phyloP scores from a whole-genome alignment of 495 filamentous ascomycete genomes.

The Neurospora tetrasperma region DNA sequence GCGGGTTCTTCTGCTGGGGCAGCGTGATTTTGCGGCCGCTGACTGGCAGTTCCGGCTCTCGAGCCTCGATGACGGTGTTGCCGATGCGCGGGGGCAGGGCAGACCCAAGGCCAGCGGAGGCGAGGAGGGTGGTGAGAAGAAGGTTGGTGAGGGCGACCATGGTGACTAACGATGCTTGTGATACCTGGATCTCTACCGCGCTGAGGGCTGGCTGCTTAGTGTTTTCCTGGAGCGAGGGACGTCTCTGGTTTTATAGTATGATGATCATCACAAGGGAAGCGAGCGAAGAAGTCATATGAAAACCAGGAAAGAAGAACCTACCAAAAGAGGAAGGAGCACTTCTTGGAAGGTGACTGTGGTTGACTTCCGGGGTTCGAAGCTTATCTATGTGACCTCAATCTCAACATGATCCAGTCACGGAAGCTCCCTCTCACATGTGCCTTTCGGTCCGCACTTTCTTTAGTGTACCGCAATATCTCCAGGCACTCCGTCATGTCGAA shows the following conservation, averaged over 20 bases:
- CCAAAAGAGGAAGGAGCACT: not conserved
- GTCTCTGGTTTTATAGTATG: not conserved
- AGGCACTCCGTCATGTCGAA: not conserved
- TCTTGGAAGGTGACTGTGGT: not conserved
- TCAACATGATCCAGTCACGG: not conserved
- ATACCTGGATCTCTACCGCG: not conserved
- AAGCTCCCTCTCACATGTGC: not conserved
- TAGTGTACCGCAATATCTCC: too few relatives aligned
- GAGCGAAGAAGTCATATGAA: not conserved
- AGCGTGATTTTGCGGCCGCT: conserved; percentile 30
- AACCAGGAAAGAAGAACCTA: not conserved
- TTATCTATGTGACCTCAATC: not conserved
- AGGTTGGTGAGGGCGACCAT: conserved; percentile 14
- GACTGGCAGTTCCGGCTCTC: not conserved
- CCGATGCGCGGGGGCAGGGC: conserved; percentile 24
- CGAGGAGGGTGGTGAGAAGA: conserved; percentile 12
- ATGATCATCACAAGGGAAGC: not conserved
- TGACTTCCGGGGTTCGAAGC: not conserved
- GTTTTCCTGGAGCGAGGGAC: not conserved
- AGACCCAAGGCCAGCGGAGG: conserved; percentile 11
- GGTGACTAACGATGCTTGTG: not conserved
- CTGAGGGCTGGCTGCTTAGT: not conserved
- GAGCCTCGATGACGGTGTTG: conserved; percentile 10
- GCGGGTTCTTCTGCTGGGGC: conserved; percentile 40
- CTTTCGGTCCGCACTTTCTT: not conserved